Conservation (phyloP, 2,329 filamentous ascomycete species). For the Magnaporthiopsis poae region DNA sequence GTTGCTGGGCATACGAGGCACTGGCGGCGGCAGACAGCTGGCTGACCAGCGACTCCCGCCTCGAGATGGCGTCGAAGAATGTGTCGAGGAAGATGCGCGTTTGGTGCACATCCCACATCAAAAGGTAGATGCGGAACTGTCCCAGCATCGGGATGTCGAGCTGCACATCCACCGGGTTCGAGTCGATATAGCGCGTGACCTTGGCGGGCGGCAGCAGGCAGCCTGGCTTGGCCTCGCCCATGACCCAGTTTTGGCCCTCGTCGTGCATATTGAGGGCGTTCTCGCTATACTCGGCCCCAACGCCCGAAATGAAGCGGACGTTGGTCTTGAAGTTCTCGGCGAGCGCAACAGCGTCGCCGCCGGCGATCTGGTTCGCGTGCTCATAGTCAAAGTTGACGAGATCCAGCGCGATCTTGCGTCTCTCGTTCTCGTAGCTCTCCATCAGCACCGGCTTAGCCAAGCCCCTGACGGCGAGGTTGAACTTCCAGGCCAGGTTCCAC, state of each 20-base stretch:
- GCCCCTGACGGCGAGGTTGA: conserved; percentile 45
- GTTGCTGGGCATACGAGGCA: conserved; percentile 51
- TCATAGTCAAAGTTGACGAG: conserved; percentile 49
- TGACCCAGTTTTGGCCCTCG: conserved; percentile 27
- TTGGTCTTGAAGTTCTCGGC: conserved; percentile 57
- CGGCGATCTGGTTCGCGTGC: conserved; percentile 35
- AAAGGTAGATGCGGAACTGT: conserved; percentile 67
- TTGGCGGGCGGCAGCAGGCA: conserved; percentile 56
- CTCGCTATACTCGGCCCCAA: conserved; percentile 49
- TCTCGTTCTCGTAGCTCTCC: conserved; percentile 50
- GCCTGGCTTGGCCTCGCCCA: conserved; percentile 42
- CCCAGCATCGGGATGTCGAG: conserved; percentile 68
- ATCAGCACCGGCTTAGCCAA: conserved; percentile 45
- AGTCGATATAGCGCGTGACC: conserved; percentile 65
- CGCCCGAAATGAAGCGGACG: conserved; percentile 57
- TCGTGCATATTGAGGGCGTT: conserved; percentile 40
- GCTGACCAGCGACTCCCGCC: conserved; percentile 44
- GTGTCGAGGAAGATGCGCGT: conserved; percentile 48
- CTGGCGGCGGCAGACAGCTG: conserved; percentile 50
- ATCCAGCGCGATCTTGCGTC: conserved; percentile 51
- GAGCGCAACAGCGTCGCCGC: conserved; percentile 47
- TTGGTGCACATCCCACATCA: conserved; percentile 52
- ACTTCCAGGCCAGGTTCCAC: conserved; percentile 53
- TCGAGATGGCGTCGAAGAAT: conserved; percentile 46
- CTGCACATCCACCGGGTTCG: conserved; percentile 68